Evolutionary conservation across 306 rosid genomes (phyloP), one percentile per base, ranked within the genome.

Genomic region (Castanea sativa): DNA sequence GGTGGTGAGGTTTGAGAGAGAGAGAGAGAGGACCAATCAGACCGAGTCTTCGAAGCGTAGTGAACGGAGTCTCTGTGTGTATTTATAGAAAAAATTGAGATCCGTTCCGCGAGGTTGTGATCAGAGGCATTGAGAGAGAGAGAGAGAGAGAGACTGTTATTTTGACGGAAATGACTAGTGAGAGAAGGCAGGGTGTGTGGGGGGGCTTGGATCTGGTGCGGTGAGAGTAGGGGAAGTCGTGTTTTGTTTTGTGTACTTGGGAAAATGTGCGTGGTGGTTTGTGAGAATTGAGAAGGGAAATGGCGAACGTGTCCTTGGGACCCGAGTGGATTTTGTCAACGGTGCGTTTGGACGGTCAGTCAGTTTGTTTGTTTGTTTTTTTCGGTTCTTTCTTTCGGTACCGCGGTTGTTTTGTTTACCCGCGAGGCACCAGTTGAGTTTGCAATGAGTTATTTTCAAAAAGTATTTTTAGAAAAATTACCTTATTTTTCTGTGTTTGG

Each of bases 91-190:
- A 63, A 77, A 60, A 60, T 51, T 49, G 56, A 84, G 98, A 94
- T 94, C 98, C 91, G 93, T 90, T 90, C 91, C 93, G 81, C 71
- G 83, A 85, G 88, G 87, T 81, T 78, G 85, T 52, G 91, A 88
- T 84, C 84, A 74, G 69, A 76, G 74, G 65, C 76, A 61, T 6
- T 43, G 59, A 10, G 81, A 74, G 79, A 65, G 73, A 63, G 81
- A 74, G 79, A 65, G 73, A 63, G 83, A 10, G 73, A 75, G 32
- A 27, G 78, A 73, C 19, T 59, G 65, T 11, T 59, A 4, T 3
- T 21, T 59, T 59, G 65, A 23, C 3, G 27, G 65, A 59, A 41
- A 41, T 49, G 53, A 49, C 53, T 12, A 49, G 73, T 29, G 83
- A 11, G 78, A 57, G 27, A 30, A 77, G 63, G 14, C 20, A 9